These are phyloP conservation scores for Fusarium sp. DNA, from an alignment of 2,329 filamentous ascomycete species.

Conservation along the genomic window DNA sequence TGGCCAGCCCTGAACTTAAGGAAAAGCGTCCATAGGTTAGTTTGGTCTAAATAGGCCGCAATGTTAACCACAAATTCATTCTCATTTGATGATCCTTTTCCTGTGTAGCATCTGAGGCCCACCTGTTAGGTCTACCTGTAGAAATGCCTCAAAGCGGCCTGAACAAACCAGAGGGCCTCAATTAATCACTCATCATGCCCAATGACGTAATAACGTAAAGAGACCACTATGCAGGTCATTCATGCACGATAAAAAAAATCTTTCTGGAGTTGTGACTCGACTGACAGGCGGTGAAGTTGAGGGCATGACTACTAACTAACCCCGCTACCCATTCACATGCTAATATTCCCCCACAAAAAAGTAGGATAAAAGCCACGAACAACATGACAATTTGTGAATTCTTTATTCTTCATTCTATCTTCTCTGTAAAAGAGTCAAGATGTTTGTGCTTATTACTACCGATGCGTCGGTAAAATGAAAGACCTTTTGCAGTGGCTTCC, in stretches of 20 bases:
- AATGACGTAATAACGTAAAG: background rate
- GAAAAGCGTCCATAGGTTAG: background rate
- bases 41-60: background rate
- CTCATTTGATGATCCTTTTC: background rate
- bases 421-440: background rate
- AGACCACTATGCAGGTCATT: background rate
- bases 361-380: background rate
- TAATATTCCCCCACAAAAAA: conserved; percentile 1
- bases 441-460: background rate
- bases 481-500: too few species aligned
- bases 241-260: background rate
- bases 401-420: background rate
- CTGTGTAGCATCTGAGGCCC: background rate
- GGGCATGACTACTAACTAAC: background rate
- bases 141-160: background rate
- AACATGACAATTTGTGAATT: background rate
- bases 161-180: background rate
- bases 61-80: too few species aligned
- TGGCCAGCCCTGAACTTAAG: too few species aligned
- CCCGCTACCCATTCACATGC: background rate
- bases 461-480: background rate
- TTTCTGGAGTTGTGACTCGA: background rate
- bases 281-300: background rate
- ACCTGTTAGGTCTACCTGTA: background rate
- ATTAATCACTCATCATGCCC: background rate